Percentiles rank a stretch among this genome's conserved stretches.
Conservation (phyloP, 176 grass and related monocot species). For the Cymbopogon citratus region DNA sequence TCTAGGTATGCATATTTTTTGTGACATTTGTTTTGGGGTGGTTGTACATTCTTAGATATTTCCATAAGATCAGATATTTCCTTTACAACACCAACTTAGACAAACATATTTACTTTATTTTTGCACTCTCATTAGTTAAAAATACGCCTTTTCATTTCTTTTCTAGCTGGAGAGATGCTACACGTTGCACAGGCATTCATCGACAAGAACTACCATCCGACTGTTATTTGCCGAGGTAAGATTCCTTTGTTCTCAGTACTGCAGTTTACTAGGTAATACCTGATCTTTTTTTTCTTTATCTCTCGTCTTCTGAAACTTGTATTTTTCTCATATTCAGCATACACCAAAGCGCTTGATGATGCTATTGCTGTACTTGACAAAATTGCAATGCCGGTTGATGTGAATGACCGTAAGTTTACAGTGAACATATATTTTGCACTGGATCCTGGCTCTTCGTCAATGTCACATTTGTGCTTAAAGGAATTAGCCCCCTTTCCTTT, state of each 20-base stretch:
- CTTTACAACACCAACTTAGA: not conserved
- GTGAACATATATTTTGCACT: not conserved
- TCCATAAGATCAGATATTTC: not conserved
- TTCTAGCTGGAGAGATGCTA: constrained; percentile 97
- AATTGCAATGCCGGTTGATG: constrained; percentile 82
- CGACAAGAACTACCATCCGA: constrained; percentile 91
- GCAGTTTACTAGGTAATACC: not conserved
- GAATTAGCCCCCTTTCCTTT: constrained; percentile 4
- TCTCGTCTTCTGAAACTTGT: constrained; percentile 27
- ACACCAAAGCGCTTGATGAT: constrained; percentile 92
- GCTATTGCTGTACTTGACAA: constrained; percentile 83
- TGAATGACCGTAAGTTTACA: constrained; percentile 86
- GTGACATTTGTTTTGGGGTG: not conserved
- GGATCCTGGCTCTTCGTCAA: not conserved
- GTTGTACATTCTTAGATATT: not conserved
- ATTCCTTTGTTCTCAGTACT: not conserved
- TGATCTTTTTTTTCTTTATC: not conserved
- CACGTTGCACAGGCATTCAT: constrained; percentile 92
- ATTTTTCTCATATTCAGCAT: constrained; percentile 27
- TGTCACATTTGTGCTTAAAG: not conserved
- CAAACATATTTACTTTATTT: not conserved
- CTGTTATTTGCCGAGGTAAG: constrained; percentile 90
- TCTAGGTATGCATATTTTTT: constrained; percentile 54
- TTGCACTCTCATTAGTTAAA: not conserved
- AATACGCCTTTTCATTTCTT: not conserved